A percentile compares a stretch with the other conserved stretches of the same genome.
These are phyloP conservation scores for Syncephalastrum racemosum DNA, from an alignment of 371 early-diverging fungal species.

Conservation along the genomic window DNA sequence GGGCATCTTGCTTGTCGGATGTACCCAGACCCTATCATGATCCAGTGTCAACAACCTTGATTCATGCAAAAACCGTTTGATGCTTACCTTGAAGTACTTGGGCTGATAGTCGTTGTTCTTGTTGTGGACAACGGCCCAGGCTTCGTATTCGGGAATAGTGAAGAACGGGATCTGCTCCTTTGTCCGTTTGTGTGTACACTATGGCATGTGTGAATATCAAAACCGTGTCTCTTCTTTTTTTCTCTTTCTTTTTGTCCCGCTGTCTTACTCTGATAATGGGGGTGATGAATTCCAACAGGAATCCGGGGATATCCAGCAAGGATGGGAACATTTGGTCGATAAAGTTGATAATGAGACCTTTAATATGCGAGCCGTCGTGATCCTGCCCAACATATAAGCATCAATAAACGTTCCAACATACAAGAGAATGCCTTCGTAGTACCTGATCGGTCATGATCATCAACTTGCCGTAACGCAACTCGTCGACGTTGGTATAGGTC, in stretches of 20 bases:
- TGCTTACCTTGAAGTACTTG: conserved; percentile 95
- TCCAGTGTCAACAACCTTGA: background rate
- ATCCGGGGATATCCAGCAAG: conserved; percentile 92
- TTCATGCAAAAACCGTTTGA: background rate
- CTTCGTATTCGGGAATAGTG: conserved; percentile 97
- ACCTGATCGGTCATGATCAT: conserved; percentile 99
- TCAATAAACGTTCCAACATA: background rate
- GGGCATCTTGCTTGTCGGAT: conserved; percentile 89
- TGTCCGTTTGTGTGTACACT: conserved; percentile 61
- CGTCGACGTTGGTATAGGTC: conserved; percentile 72
- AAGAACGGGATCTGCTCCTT: conserved; percentile 79
- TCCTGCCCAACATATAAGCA: conserved; percentile 54
- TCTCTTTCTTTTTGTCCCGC: conserved; percentile 8
- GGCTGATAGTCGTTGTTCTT: conserved; percentile 74
- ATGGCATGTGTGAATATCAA: background rate
- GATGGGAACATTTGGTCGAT: conserved; percentile 98
- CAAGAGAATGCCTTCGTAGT: conserved; percentile 1
- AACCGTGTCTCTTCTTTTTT: background rate
- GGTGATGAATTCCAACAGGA: conserved; percentile 98
- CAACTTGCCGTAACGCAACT: conserved; percentile 95
- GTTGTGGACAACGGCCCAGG: conserved; percentile 79
- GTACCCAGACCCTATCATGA: conserved; percentile 93
- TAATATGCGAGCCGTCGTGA: conserved; percentile 99
- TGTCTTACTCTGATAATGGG: conserved; percentile 91
- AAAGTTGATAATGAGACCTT: conserved; percentile 99